These are phyloP conservation scores for Kwoniella sp. DNA, from an alignment of 768 basidiomycete species.

Conservation along the genomic window DNA sequence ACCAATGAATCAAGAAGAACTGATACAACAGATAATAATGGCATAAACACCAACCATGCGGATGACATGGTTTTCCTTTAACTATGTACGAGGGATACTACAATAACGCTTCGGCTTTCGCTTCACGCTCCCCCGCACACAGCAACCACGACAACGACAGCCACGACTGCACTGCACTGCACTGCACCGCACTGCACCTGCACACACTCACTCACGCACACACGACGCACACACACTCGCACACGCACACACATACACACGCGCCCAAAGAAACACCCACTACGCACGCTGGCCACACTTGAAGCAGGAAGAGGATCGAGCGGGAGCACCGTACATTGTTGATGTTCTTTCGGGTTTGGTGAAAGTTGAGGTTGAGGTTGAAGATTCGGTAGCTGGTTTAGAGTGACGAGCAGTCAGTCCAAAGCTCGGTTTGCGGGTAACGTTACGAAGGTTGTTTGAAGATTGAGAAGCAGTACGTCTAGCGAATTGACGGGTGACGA, in stretches of 20 bases:
- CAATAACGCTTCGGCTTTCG: conserved; percentile 17
- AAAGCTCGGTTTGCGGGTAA: conserved; percentile 2
- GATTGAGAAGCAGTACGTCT: background rate
- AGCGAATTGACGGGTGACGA: conserved; percentile 6
- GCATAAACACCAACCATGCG: background rate
- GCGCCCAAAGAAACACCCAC: conserved; percentile 26
- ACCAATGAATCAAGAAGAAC: no score
- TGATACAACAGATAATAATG: conserved; percentile 9
- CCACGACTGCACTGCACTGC: conserved; percentile 13
- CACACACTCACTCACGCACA: conserved; percentile 3
- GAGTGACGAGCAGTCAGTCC: background rate
- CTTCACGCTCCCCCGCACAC: conserved; percentile 25
- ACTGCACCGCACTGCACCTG: no score
- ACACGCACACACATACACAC: conserved; percentile 14
- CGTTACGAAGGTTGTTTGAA: background rate
- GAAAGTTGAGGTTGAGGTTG: conserved; percentile 2
- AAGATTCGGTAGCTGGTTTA: conserved; percentile 2
- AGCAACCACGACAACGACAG: conserved; percentile 13
- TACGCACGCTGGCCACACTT: conserved; percentile 51
- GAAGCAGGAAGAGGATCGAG: conserved; percentile 47
- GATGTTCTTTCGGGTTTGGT: conserved; percentile 12
- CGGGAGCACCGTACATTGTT: conserved; percentile 41
- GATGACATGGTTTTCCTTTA: background rate
- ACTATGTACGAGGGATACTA: conserved; percentile 24
- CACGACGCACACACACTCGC: conserved; percentile 12